A percentile compares a stretch with the other conserved stretches of the same genome.
Conservation (phyloP, 176 grass and related monocot species). For the Ensete glaucum region DNA sequence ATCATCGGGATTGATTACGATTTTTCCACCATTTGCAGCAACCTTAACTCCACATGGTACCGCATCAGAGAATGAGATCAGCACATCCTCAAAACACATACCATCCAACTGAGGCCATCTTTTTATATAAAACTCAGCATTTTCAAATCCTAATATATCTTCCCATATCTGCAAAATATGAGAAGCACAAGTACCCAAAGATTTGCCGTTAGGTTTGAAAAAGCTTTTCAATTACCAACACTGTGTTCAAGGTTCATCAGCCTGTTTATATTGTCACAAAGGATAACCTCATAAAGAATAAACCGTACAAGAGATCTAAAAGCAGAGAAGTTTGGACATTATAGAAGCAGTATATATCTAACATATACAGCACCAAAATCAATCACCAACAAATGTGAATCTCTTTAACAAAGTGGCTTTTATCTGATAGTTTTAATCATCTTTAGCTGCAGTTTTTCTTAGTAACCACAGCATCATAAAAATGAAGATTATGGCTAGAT, state of each 20-base stretch:
- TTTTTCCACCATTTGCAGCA: conserved; percentile 68
- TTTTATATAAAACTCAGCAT: conserved; percentile 97
- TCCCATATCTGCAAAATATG: conserved; percentile 85
- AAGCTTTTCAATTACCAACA: neutral
- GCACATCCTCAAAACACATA: conserved; percentile 72
- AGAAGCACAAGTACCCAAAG: neutral
- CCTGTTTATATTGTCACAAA: neutral
- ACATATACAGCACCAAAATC: too few species aligned
- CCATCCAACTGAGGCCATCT: conserved; percentile 88
- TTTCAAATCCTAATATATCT: conserved; percentile 98
- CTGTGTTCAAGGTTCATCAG: neutral
- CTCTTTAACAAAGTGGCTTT: too few species aligned
- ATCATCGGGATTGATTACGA: conserved; percentile 84
- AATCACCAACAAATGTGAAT: too few species aligned
- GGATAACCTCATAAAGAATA: neutral
- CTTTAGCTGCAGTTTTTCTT: too few species aligned
- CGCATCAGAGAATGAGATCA: conserved; percentile 91
- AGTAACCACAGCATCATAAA: too few species aligned
- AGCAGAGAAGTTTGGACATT: too few species aligned
- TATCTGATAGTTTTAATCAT: too few species aligned
- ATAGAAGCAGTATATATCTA: too few species aligned
- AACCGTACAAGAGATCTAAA: too few species aligned
- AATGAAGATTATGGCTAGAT: too few species aligned
- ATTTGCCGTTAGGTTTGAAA: neutral
- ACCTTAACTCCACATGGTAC: conserved; percentile 92